A percentile compares a stretch with the other conserved stretches of the same genome.
Conservation (phyloP, 2,329 filamentous ascomycete genomes). For the Diaporthe batatas region DNA sequence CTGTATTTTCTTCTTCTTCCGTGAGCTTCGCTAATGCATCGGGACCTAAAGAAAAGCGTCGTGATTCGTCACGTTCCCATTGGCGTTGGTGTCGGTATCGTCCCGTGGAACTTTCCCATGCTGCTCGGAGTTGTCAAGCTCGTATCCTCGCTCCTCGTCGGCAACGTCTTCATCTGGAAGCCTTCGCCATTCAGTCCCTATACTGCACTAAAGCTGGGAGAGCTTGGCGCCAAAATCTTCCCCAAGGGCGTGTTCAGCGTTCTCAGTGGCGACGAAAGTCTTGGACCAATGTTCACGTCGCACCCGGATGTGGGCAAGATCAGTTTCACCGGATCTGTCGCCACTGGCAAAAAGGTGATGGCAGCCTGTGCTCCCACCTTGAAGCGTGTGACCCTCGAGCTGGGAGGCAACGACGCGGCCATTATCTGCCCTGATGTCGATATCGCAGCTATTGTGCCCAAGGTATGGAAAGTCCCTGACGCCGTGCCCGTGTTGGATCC, state of each 20-base stretch:
- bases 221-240: conserved; percentile 56
- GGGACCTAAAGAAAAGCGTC: background rate
- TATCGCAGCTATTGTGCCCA: conserved; percentile 54
- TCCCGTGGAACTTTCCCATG: conserved; percentile 64
- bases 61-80: conserved; percentile 47
- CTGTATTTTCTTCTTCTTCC: background rate
- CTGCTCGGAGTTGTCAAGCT: conserved; percentile 57
- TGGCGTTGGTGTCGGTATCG: conserved; percentile 60
- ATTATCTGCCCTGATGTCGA: conserved; percentile 62
- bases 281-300: conserved; percentile 55
- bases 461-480: conserved; percentile 39
- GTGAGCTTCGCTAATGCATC: background rate
- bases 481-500: background rate
- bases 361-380: conserved; percentile 57
- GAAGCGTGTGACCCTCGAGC: conserved; percentile 60
- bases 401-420: conserved; percentile 63
- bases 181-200: conserved; percentile 61
- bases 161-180: conserved; percentile 61
- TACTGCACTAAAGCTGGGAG: conserved; percentile 55
- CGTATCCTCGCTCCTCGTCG: conserved; percentile 58
- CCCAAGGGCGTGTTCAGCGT: conserved; percentile 60
- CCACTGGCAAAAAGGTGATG: conserved; percentile 54
- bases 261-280: conserved; percentile 57
- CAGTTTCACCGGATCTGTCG: conserved; percentile 58
- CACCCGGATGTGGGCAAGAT: conserved; percentile 54